A percentile compares a stretch with the other conserved stretches of the same genome.
These are phyloP conservation scores for Salix suchowensis DNA, from an alignment of 345 rosid species.

Conservation along the genomic window DNA sequence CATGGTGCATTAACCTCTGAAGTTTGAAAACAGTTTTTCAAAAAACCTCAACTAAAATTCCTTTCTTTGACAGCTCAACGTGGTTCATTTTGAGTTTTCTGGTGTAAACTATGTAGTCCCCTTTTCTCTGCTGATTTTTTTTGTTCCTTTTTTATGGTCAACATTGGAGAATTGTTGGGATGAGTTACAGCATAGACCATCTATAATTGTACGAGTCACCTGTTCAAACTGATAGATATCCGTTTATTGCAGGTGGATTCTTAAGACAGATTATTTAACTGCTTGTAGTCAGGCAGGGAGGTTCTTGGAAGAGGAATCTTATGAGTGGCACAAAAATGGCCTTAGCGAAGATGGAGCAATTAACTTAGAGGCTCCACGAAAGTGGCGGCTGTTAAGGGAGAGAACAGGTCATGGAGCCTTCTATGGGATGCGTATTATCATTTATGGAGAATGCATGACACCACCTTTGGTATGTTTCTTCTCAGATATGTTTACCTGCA, in stretches of 20 bases:
- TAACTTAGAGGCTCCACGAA: conserved; percentile 78
- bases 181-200: not conserved
- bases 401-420: conserved; percentile 94
- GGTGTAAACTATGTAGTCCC: not conserved
- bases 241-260: conserved; percentile 77
- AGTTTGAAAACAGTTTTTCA: not conserved
- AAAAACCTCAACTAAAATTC: not conserved
- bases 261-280: conserved; percentile 67
- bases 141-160: not conserved
- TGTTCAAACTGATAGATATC: not conserved
- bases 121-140: not conserved
- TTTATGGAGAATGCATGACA: conserved; percentile 83
- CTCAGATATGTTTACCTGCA: not conserved
- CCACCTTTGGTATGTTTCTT: conserved; percentile 74
- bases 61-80: not conserved
- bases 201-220: not conserved
- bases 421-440: conserved; percentile 60
- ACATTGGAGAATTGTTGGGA: not conserved
- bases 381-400: conserved; percentile 78
- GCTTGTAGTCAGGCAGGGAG: conserved; percentile 71
- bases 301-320: conserved; percentile 72
- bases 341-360: conserved; percentile 79
- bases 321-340: conserved; percentile 73
- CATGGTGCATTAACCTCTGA: conserved; percentile 7
- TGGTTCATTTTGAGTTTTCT: not conserved